phyloP scores from a whole-genome alignment of 805 yeast genomes.

The Candida pseudofarinosa region DNA sequence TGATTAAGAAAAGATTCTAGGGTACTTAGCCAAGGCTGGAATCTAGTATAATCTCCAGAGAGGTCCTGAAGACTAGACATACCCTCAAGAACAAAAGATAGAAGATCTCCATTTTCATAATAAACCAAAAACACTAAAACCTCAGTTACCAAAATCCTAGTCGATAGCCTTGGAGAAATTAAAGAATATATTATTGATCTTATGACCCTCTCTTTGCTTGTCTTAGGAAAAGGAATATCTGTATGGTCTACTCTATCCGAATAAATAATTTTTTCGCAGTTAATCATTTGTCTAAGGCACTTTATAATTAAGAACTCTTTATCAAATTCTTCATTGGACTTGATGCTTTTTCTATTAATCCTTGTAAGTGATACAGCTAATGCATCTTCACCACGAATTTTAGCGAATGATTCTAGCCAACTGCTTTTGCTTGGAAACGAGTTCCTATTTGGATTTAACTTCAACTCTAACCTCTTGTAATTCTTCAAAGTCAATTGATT shows the following conservation, averaged over 20 bases:
- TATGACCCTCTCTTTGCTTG: slow-evolving; percentile 29
- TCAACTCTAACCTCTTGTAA: slow-evolving; percentile 31
- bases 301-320: slow-evolving; percentile 34
- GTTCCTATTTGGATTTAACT: slow-evolving; percentile 18
- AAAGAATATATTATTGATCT: slow-evolving; percentile 35
- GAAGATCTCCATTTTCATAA: slow-evolving; percentile 20
- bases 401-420: slow-evolving; percentile 32
- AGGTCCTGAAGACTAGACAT: slow-evolving; percentile 31
- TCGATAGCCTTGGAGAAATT: slow-evolving; percentile 36
- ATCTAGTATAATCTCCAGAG: slow-evolving; percentile 30
- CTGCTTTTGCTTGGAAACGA: slow-evolving; percentile 15
- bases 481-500: slow-evolving; percentile 30
- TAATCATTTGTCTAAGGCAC: slow-evolving; percentile 33
- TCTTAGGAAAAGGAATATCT: slow-evolving; percentile 4
- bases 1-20: slow-evolving; percentile 34
- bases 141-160: slow-evolving; percentile 39
- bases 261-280: slow-evolving; percentile 14
- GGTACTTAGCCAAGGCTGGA: slow-evolving; percentile 40
- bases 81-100: slow-evolving; percentile 26
- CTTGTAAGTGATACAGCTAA: slow-evolving; percentile 35
- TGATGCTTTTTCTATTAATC: slow-evolving; percentile 38
- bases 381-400: slow-evolving; percentile 43
- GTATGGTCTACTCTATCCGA: slow-evolving; percentile 3
- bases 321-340: slow-evolving; percentile 42
- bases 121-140: slow-evolving; percentile 35